Evolutionary conservation across 139 green algal genomes (phyloP).

Genomic region (Chlamydomonas sp.): DNA sequence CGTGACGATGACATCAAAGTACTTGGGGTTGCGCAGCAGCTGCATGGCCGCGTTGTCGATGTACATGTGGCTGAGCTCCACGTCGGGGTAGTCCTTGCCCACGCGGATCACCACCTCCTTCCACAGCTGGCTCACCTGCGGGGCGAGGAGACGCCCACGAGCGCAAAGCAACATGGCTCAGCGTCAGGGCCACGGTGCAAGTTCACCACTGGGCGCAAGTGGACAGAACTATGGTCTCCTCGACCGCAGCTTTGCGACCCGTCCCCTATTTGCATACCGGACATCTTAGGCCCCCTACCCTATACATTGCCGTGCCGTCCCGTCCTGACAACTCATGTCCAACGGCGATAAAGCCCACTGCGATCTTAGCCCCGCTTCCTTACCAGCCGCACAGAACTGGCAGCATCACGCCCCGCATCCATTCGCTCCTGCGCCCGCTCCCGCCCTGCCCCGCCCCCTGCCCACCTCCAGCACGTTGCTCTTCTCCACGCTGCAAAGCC

Average conservation of each 20-base stretch:
- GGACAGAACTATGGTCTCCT: neutral
- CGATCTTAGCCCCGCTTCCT: too few relatives aligned
- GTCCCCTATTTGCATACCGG: too few relatives aligned
- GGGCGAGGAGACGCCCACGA: neutral
- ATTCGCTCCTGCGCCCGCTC: neutral
- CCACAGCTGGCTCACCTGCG: constrained; percentile 85
- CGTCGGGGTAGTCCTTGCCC: constrained; percentile 91
- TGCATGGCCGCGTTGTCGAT: constrained; percentile 99
- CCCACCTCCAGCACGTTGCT: constrained; percentile 96
- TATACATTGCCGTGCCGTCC: too few relatives aligned
- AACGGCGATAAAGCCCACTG: too few relatives aligned
- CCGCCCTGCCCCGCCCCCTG: neutral
- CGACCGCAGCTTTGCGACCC: too few relatives aligned
- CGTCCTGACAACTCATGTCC: too few relatives aligned
- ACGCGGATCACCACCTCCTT: constrained; percentile 89
- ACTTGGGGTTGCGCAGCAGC: constrained; percentile 91
- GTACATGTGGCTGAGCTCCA: constrained; percentile 99
- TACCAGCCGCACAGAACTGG: too few relatives aligned
- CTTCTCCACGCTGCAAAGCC: constrained; percentile 96
- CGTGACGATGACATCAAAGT: constrained; percentile 98
- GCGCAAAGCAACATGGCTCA: too few relatives aligned
- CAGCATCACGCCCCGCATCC: too few relatives aligned
- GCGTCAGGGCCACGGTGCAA: too few relatives aligned
- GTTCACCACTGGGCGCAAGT: too few relatives aligned
- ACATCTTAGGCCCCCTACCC: too few relatives aligned